phyloP scores from a whole-genome alignment of 305 asterid species.

The Fraxinus greggii region DNA sequence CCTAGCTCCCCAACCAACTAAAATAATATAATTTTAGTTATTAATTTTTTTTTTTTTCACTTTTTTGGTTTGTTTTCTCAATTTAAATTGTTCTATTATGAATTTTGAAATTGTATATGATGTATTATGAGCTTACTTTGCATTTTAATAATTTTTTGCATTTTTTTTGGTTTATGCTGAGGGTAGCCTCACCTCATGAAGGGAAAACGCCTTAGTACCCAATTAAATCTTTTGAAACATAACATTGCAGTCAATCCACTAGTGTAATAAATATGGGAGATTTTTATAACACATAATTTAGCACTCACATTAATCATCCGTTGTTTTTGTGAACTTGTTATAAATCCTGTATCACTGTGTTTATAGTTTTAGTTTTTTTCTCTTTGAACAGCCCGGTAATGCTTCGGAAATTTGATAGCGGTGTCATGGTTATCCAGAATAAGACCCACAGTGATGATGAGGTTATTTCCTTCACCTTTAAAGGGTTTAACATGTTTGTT shows the following conservation, averaged over 20 bases:
- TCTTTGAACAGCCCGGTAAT: conserved; percentile 59
- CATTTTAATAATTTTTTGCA: neutral
- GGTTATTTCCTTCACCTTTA: conserved; percentile 40
- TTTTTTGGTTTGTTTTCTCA: neutral
- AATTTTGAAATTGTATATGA: neutral
- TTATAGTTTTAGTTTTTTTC: conserved; percentile 18
- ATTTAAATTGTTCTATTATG: neutral
- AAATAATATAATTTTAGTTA: too few species aligned
- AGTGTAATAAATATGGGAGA: conserved; percentile 1
- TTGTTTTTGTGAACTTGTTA: conserved; percentile 19
- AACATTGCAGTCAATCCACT: conserved; percentile 1
- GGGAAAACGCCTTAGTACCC: neutral
- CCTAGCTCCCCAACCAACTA: neutral
- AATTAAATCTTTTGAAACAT: neutral
- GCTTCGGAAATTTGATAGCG: conserved; percentile 96
- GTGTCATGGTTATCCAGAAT: conserved; percentile 92
- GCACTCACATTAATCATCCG: conserved; percentile 2
- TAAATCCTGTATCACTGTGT: neutral
- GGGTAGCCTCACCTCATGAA: neutral
- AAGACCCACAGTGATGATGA: conserved; percentile 86
- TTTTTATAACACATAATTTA: conserved; percentile 10
- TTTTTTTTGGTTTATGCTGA: neutral
- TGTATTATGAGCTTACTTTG: neutral
- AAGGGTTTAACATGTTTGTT: conserved; percentile 8
- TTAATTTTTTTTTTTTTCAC: too few species aligned